phyloP scores from a whole-genome alignment of 495 filamentous ascomycete genomes.

The Cladorrhinum samala region DNA sequence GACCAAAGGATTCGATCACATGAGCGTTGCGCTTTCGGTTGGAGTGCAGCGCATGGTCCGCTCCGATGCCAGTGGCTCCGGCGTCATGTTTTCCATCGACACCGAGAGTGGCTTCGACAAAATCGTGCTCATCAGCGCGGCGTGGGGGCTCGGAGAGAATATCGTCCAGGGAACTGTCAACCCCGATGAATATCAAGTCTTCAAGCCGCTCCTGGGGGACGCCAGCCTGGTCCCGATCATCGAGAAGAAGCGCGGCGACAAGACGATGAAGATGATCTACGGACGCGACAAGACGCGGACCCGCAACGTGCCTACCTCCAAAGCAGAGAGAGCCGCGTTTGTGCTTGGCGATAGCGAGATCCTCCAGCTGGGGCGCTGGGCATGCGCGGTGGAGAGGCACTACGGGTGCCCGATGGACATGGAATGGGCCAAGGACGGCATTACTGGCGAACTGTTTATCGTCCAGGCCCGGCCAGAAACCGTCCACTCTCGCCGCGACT shows the following conservation, averaged over 20 bases:
- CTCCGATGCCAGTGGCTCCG: constrained; percentile 28
- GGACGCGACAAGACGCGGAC: constrained; percentile 17
- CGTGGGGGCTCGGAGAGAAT: constrained; percentile 36
- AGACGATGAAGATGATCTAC: constrained; percentile 21
- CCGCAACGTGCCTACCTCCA: constrained; percentile 33
- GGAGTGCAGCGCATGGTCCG: constrained; percentile 36
- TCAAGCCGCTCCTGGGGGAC: constrained; percentile 26
- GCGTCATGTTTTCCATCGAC: constrained; percentile 37
- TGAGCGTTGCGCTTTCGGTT: constrained; percentile 29
- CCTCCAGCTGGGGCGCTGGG: constrained; percentile 32
- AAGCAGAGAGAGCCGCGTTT: constrained; percentile 27
- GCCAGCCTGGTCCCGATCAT: constrained; percentile 16
- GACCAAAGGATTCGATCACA: constrained; percentile 30
- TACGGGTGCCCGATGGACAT: constrained; percentile 36
- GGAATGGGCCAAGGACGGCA: constrained; percentile 36
- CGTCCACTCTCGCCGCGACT: constrained; percentile 28
- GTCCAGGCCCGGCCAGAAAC: constrained; percentile 36
- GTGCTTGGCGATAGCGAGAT: constrained; percentile 30
- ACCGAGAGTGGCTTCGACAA: constrained; percentile 33
- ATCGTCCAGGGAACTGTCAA: constrained; percentile 33
- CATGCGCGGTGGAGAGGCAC: constrained; percentile 30
- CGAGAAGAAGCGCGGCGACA: constrained; percentile 20
- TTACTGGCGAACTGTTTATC: constrained; percentile 29
- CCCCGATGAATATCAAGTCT: constrained; percentile 36
- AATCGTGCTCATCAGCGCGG: constrained; percentile 33